Conservation (phyloP, 2,329 filamentous ascomycete genomes). For the Calonectria pteridis region DNA sequence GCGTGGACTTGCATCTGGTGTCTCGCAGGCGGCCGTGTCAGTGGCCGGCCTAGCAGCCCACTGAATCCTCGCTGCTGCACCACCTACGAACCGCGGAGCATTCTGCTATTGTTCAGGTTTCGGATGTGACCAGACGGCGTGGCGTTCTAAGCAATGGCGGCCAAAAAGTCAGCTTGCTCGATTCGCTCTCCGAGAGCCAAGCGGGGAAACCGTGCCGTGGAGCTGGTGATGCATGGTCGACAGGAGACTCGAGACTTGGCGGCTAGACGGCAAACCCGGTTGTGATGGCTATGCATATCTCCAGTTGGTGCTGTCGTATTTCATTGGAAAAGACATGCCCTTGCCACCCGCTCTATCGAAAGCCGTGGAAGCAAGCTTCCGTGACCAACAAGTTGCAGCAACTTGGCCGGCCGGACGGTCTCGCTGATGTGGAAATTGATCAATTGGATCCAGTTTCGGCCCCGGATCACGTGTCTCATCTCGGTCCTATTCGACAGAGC, state of each 20-base stretch:
- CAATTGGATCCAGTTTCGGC: background rate
- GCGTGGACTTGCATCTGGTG: conserved; percentile 37
- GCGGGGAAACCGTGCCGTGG: conserved; percentile 16
- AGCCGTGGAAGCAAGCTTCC: background rate
- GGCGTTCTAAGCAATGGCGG: conserved; percentile 2
- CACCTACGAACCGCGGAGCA: conserved; percentile 22
- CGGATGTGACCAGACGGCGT: conserved; percentile 29
- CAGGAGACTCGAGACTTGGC: background rate
- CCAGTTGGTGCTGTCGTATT: background rate
- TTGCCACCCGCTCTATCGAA: background rate
- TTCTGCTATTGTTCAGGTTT: conserved; percentile 36
- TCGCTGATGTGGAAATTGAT: conserved; percentile 16
- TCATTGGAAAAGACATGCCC: background rate
- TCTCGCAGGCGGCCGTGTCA: conserved; percentile 38
- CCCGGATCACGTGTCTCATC: conserved; percentile 3
- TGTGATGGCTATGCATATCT: conserved; percentile 1
- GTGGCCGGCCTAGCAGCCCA: conserved; percentile 33
- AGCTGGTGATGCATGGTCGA: background rate
- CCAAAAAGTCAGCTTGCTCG: background rate
- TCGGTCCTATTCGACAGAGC: background rate
- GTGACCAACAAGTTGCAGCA: too few species aligned
- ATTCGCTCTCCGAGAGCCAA: conserved; percentile 14
- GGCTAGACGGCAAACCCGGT: conserved; percentile 17
- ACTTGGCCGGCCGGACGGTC: background rate
- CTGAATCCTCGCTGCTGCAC: background rate